Evolutionary conservation across 2,329 filamentous ascomycete genomes (phyloP), one percentile per base, ranked within the genome.

Genomic region (Beauveria pseudobassiana): DNA sequence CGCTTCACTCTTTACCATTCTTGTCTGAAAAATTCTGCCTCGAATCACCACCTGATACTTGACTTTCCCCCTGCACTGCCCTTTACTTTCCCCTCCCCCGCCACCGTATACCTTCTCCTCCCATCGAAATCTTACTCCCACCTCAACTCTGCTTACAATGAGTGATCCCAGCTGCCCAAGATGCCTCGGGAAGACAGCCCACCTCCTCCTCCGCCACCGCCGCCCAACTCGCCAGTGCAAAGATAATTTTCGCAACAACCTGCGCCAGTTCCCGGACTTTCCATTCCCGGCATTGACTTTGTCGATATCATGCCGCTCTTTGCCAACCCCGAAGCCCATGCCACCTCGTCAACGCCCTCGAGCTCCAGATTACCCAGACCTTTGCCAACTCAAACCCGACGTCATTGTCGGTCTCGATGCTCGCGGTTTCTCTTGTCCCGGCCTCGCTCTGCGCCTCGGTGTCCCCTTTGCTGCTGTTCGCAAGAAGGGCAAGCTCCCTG

Each of bases 251-350:
- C 77, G 87, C 72, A 77, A 78, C 68, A 85, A 88, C 63, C 85
- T 98, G 69, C 90, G 90, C 76, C 87, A 92, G 75, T 96, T 91
- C 79, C 86, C 87, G 71, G 91, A 98, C 81, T 98, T 97, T 79
- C 93, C 63, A 87, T 89, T 67, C 87, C 89, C 51, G 93, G 95
- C 75, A 93, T 99, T 73, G 83, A 96, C 71, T 99, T 99, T 77
- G 91, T 97, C 80, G 95, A 99, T 74, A 98, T 99, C 77, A 88
- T 99, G 76, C 95, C 95, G 64, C 88, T 98, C 73, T 98, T 99
- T 81, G 87, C 90, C 74, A 83, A 91, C 72, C 86, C 87, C 61
- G 72, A 75, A 57, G 81, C 90, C 64, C 93, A 97, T 78, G 81
- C 84, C 68, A 82, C 86, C 87, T 99, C 63, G 81, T 97, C 74